Base-by-base conservation (phyloP, 345 rosid genomes). In the Citrus medica region DNA sequence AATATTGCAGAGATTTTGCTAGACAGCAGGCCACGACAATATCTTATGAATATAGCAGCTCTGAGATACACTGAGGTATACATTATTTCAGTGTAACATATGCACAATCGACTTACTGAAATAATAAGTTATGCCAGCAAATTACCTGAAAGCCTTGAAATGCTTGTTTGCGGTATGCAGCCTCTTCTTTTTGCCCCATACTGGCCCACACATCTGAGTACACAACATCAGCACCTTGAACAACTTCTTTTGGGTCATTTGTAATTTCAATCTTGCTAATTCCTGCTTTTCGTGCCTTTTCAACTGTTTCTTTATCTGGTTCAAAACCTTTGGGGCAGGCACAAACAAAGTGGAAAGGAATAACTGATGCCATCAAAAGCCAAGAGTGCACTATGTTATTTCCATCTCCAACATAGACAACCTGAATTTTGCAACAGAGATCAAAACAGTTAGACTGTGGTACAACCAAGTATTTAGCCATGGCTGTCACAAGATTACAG, bases 121-220 rank as follows among this genome's bases (percentile, higher is more conserved):
- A 32, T 78, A 24, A 7, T 17, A 30, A 56, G 51, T 17, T 48
- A 1, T 61, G 32, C 37, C 3, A 65, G 32, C 40, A 68, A 3
- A 6, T 62, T 76, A 92, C 99, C 97, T 96, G 98, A 87, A 94
- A 94, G 75, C 98, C 99, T 84, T 92, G 89, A 76, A 96, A 94
- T 48, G 79, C 93, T 89, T 92, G 86, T 32, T 78, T 91, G 35
- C 98, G 95, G 67, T 83, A 68, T 70, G 93, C 97, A 75, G 98
- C 97, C 89, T 96, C 98, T 74, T 96, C 97, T 84, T 92, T 96
- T 77, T 96, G 99, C 32, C 99, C 98, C 98, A 92, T 90, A 82
- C 98, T 94, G 73, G 99, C 98, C 99, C 98, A 92, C 75, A 89
- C 98, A 83, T 96, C 99, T 24, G 99, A 94, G 88, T 90, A 96